phyloP scores from a whole-genome alignment of 2,329 filamentous ascomycete genomes.

The Pezicula carpinea region DNA sequence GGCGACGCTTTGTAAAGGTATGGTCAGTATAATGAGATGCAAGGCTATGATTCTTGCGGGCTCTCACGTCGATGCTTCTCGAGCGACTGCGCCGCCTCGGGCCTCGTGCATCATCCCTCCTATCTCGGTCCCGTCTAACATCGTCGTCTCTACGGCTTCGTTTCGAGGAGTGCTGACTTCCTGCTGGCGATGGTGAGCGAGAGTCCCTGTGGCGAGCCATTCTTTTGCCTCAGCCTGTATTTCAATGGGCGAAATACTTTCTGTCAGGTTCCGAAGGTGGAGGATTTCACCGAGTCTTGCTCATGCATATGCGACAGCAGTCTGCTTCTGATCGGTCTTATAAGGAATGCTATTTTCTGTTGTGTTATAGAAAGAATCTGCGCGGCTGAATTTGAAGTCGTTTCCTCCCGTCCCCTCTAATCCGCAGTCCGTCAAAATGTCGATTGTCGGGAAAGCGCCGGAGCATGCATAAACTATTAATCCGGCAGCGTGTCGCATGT shows the following conservation, averaged over 20 bases:
- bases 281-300: not conserved
- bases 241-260: constrained; percentile 40
- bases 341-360: not conserved
- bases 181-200: constrained; percentile 92
- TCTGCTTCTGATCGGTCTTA: not conserved
- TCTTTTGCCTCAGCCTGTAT: constrained; percentile 32
- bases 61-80: constrained; percentile 57
- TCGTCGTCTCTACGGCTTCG: constrained; percentile 46
- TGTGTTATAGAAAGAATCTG: no score
- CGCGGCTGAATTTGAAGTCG: not conserved
- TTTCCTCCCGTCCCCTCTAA: not conserved
- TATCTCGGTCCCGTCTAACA: constrained; percentile 45
- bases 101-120: constrained; percentile 44
- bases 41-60: constrained; percentile 12
- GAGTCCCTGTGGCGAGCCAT: constrained; percentile 58
- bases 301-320: not conserved
- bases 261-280: constrained; percentile 15
- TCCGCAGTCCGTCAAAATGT: no score
- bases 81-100: constrained; percentile 55
- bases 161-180: constrained; percentile 70
- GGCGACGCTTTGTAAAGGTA: constrained; percentile 45
- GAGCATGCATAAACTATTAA: no score
- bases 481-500: not conserved
- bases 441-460: no score
- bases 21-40: constrained; percentile 35